Base-by-base conservation (phyloP, 164 flowering plant species). In the Protea cynaroides region DNA sequence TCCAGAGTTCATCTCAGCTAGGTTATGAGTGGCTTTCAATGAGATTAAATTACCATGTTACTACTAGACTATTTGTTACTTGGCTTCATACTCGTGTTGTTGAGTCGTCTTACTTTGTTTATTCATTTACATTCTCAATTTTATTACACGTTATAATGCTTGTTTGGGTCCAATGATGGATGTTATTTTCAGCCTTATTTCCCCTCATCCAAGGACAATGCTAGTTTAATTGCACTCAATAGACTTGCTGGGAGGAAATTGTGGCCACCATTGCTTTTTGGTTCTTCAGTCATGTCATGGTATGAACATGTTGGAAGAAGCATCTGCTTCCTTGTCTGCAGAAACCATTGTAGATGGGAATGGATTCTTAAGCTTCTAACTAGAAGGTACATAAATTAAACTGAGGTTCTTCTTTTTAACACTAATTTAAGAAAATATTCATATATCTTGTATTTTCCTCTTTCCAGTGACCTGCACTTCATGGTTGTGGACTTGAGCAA, bases 231-330 rank as follows among this genome's bases (percentile, higher is more conserved):
- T 14, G 86, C 68, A 1, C 82, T 92, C 1, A 63, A 59, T 55
- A 77, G 56, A 61, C 61, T 89, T 56, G 96, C 90, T 17, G 73
- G 58, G 51, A 87, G 71, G 80, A 78, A 63, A 58, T 25, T 89
- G 66, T 89, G 97, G 96, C 96, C 97, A 10, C 89, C 84, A 21
- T 25, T 83, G 36, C 55, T 67, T 37, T 89, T 87, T 67, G 90
- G 86, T 23, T 73, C 90, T 24, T 69, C 97, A 19, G 69, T 91
- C 23, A 87, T 91, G 97, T 84, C 94, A 43, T 87, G 94, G 96
- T 89, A 89, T 66, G 97, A 92, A 74, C 96, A 92, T 56, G 43
- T 89, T 68, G 90, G 96, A 34, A 78, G 97, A 73, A 80, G 82
- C 61, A 68, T 86, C 8, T 92, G 96, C 53, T 85, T 86, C 68